Evolutionary conservation across 768 basidiomycete species (phyloP).

Genomic region (Podaxis sp.): DNA sequence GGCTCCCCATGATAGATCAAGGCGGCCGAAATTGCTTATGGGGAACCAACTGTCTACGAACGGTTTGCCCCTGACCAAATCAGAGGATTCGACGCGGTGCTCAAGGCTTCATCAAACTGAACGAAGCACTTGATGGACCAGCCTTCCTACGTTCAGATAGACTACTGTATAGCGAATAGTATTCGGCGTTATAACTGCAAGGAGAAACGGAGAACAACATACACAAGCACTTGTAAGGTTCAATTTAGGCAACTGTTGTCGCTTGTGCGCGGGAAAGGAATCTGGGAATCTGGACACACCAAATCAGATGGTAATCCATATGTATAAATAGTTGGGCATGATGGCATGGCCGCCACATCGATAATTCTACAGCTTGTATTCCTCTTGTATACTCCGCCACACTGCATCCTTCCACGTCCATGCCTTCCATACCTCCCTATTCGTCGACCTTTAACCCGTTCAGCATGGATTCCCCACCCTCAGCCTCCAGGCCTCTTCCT

Average conservation of each 20-base stretch:
- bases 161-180: not conserved
- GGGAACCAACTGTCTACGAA: slow-evolving; percentile 16
- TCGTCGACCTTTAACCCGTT: slow-evolving; percentile 9
- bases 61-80: slow-evolving; percentile 18
- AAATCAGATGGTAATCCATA: not conserved
- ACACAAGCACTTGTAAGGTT: not conserved
- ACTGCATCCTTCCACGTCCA: not conserved
- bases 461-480: slow-evolving; percentile 5
- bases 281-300: not conserved
- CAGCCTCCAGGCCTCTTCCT: not conserved
- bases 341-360: slow-evolving; percentile 1
- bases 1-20: slow-evolving; percentile 47
- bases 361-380: slow-evolving; percentile 7
- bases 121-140: not conserved
- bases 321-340: slow-evolving; percentile 9
- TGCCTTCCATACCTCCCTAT: not conserved
- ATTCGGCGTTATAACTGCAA: not conserved
- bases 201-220: not conserved
- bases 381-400: not conserved
- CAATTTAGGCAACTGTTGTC: not conserved
- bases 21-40: slow-evolving; percentile 45
- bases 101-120: not conserved
- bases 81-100: slow-evolving; percentile 8
- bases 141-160: not conserved
- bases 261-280: not conserved